Base-by-base conservation (phyloP, 768 basidiomycete genomes). In the Auriscalpium orientale region DNA sequence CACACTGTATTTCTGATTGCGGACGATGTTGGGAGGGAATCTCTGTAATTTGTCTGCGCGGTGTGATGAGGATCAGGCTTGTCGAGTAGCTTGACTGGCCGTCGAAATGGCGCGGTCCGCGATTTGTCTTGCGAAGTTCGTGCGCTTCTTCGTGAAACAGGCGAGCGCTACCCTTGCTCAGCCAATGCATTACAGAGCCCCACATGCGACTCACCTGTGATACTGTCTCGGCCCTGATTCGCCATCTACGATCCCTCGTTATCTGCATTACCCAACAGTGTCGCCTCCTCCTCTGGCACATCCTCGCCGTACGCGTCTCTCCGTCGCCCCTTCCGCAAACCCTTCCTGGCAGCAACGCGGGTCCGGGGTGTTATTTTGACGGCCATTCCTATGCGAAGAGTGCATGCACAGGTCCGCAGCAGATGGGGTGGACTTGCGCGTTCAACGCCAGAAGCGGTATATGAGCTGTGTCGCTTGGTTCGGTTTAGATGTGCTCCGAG, bases 1-100 rank as follows among this genome's bases (percentile, higher is more conserved):
- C 53, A 89, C 77, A 68, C 95, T 95, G 79, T 98, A 98, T 75
- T 99, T 99, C 71, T 98, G 95, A 65, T 99, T 99, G 63, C 91
- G 86, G 55, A 97, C 91, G 49, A 87, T 85, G 71, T 99, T 99
- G 34, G 94, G 80, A 16, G 95, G 86, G 60, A 82, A 91, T 60
- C 75, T 78, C 63, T 84, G 87, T 12, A 85, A 64, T 70, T 89
- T 91, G 16, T 88, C 89, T 89, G 68, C 10, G 18, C 40, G 52
- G 37, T 28, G 40, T 40, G 21, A 21, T 52, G 66, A 50, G 36
- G 45, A 48, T 47, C 20, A 43, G 34, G 21, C 34, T 35, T 22
- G 35, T 35, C 50, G 28, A 48, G 38, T 38, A 15, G 58, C 73
- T 16, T 59, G 84, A 89, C 85, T 73, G 81, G 76, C 4, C 89